Evolutionary conservation across 129 eudicot genomes (phyloP).

Genomic region (Logfia minima): DNA sequence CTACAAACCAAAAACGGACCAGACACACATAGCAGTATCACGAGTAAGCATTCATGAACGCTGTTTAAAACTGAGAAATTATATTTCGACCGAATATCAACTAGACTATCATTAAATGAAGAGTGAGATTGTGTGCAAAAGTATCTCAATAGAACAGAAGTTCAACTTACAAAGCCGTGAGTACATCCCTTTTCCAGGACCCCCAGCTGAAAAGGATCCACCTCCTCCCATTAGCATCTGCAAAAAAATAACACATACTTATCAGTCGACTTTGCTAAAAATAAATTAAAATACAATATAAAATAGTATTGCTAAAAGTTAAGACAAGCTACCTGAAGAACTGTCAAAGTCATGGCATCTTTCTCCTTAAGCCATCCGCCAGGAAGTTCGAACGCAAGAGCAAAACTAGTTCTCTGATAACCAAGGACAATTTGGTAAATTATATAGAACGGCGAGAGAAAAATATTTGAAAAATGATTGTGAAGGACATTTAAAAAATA

Average conservation of each 20-base stretch:
- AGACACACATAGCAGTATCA: background rate
- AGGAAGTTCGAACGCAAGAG: constrained; percentile 86
- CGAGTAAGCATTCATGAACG: background rate
- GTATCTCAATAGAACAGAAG: background rate
- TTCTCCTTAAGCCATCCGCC: constrained; percentile 86
- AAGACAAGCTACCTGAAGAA: constrained; percentile 64
- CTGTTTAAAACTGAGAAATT: too few relatives aligned
- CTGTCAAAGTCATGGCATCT: constrained; percentile 68
- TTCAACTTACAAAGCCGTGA: constrained; percentile 84
- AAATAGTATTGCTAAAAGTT: background rate
- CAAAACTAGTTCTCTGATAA: constrained; percentile 69
- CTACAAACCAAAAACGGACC: background rate
- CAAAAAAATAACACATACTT: constrained; percentile 14
- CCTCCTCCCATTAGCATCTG: constrained; percentile 99
- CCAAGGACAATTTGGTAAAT: constrained; percentile 6
- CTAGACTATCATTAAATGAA: background rate
- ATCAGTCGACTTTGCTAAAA: background rate
- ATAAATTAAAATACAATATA: background rate
- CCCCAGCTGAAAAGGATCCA: constrained; percentile 98
- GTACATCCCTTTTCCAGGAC: constrained; percentile 98
- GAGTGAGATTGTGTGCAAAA: constrained; percentile 4
- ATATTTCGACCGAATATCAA: background rate
- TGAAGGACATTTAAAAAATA: constrained; percentile 1
- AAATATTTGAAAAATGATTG: background rate
- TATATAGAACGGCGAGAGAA: background rate